phyloP scores from a whole-genome alignment of 495 filamentous ascomycete genomes.

The Podospora sp. region DNA sequence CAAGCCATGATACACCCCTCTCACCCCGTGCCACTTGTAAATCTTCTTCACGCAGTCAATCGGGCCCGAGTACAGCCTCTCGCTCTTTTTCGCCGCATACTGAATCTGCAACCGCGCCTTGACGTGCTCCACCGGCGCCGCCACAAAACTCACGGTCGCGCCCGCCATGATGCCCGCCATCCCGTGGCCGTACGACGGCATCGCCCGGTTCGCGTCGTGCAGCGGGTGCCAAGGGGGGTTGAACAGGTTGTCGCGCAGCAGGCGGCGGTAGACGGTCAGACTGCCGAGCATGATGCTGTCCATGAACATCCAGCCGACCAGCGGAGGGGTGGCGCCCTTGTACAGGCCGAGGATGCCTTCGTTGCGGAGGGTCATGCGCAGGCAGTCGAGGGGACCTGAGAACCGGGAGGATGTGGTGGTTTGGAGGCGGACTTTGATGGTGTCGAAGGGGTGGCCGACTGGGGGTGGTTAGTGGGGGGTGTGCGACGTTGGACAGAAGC shows the following conservation, averaged over 20 bases:
- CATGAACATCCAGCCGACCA: conserved; percentile 99
- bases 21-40: conserved; percentile 65
- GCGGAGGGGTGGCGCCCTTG: conserved; percentile 86
- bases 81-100: conserved; percentile 72
- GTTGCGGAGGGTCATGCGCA: conserved; percentile 75
- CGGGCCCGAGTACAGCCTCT: conserved; percentile 80
- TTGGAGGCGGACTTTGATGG: conserved; percentile 92
- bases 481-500: neutral
- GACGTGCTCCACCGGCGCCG: conserved; percentile 92
- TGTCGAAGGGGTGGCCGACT: conserved; percentile 77
- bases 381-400: conserved; percentile 82
- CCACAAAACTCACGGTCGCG: conserved; percentile 86
- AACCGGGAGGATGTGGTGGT: conserved; percentile 80
- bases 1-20: conserved; percentile 83
- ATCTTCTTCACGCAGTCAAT: conserved; percentile 80
- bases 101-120: conserved; percentile 94
- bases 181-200: conserved; percentile 80
- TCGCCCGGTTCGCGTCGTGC: conserved; percentile 34
- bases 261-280: conserved; percentile 80
- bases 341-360: conserved; percentile 81
- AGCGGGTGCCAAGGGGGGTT: conserved; percentile 51
- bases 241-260: conserved; percentile 80
- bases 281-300: conserved; percentile 93
- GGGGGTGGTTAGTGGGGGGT: neutral
- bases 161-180: conserved; percentile 87